Base-by-base conservation (phyloP, 202 grass and related monocot species). In the Zizania palustris region DNA sequence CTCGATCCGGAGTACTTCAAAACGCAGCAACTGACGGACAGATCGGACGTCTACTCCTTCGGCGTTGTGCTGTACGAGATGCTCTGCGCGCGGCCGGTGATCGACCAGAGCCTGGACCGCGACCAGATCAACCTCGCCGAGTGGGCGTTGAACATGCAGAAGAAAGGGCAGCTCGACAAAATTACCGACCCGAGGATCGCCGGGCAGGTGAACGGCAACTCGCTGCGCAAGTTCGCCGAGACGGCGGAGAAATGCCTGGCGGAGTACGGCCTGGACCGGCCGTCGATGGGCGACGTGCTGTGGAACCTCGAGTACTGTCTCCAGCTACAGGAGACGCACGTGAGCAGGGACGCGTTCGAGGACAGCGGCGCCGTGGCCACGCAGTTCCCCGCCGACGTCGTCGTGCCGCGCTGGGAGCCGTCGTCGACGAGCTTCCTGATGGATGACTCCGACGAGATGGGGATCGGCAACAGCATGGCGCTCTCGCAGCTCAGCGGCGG, bases 291-390 rank as follows among this genome's bases (percentile, higher is more conserved):
- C 67, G 91, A 92, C 71, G 89, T 93, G 56, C 64, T 97, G 0
- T 97, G 94, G 94, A 93, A 93, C 69, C 84, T 97, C 28, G 94
- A 97, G 86, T 97, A 92, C 85, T 90, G 88, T 45, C 87, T 97
- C 15, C 88, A 92, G 80, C 88, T 97, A 56, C 94, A 97, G 80
- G 91, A 92, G 84, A 93, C 84, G 18, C 86, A 92, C 41, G 70
- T 93, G 16, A 78, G 54, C 0, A 82, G 88, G 42, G 86, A 97
- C 15, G 86, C 86, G 1, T 85, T 88, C 54, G 94, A 97, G 82
- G 94, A 97, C 80, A 97, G 94, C 51, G 84, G 72, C 36, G 76
- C 69, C 55, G 82, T 28, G 4, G 56, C 21, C 0, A 64, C 86
- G 74, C 67, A 86, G 63, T 69, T 97, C 77, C 82, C 87, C 1